Conservation (phyloP, 2,329 filamentous ascomycete genomes). For the Fusarium transvaalense region DNA sequence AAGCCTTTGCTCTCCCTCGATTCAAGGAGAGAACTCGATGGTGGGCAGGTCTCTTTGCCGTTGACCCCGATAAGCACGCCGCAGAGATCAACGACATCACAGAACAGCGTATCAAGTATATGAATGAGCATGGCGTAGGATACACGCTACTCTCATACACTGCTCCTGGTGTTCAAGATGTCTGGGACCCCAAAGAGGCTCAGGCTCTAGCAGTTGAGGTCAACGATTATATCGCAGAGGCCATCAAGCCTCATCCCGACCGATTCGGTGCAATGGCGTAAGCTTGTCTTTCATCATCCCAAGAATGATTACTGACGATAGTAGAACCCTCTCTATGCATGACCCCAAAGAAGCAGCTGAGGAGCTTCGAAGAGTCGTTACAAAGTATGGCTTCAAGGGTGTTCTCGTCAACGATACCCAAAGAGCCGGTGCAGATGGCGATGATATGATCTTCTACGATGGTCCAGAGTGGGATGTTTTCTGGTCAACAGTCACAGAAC, state of each 20-base stretch:
- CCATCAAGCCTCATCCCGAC: conserved; percentile 55
- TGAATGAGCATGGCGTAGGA: conserved; percentile 62
- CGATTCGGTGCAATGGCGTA: conserved; percentile 62
- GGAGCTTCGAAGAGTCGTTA: conserved; percentile 67
- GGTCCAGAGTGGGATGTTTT: conserved; percentile 70
- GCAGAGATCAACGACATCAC: conserved; percentile 63
- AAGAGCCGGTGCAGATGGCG: conserved; percentile 67
- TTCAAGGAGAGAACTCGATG: conserved; percentile 69
- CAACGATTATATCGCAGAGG: conserved; percentile 57
- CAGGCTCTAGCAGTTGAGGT: conserved; percentile 58
- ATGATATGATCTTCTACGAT: conserved; percentile 75
- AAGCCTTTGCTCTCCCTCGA: conserved; percentile 71
- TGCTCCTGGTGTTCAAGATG: conserved; percentile 62
- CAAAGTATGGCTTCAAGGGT: conserved; percentile 71
- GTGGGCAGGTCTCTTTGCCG: conserved; percentile 71
- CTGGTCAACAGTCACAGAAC: conserved; percentile 68
- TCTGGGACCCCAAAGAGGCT: conserved; percentile 58
- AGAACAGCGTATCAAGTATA: conserved; percentile 57
- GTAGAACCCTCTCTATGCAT: conserved; percentile 65
- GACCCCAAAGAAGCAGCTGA: conserved; percentile 62
- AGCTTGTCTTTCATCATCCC: conserved; percentile 6
- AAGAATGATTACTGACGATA: neutral
- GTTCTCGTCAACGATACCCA: conserved; percentile 73
- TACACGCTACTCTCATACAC: conserved; percentile 64
- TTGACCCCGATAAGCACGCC: conserved; percentile 69